Evolutionary conservation across 768 basidiomycete species (phyloP), one percentile per base, ranked within the genome.

Genomic region (Artomyces pyxidatus): DNA sequence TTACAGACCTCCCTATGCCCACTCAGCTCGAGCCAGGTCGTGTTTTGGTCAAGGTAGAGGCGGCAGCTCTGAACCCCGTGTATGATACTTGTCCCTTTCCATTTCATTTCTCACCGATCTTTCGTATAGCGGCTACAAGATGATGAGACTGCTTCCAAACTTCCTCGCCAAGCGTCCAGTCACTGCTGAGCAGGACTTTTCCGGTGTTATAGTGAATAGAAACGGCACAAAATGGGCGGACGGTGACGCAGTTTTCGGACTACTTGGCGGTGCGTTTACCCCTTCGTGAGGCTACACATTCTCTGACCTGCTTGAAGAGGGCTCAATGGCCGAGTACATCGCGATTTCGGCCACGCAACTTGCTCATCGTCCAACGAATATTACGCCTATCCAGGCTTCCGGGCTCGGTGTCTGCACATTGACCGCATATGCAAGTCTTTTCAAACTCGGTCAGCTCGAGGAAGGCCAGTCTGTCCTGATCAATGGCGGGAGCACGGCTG

Each of bases 221-320:
- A 79, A 79, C 52, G 74, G 69, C 17, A 70, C 77, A 0, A 67
- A 68, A 6, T 80, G 83, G 57, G 63, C 67, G 3, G 60, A 65
- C 2, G 86, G 87, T 1, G 82, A 88, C 51, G 68, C 74, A 37
- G 77, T 90, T 3, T 81, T 78, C 58, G 88, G 85, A 21, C n/a
- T 37, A 16, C 23, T 21, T 44, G 29, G 10, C 39, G 6, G 9
- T 11, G 25, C 22, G 17, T 11, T 23, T 12, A 22, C 30, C 10
- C 17, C 23, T 4, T 19, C 17, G n/a, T 35, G n/a, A n/a, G n/a
- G n/a, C n/a, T n/a, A n/a, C n/a, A n/a, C n/a, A n/a, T n/a, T n/a
- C 22, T 29, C 17, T 9, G 19, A 23, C n/a, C 14, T 21, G 14
- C 23, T 23, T n/a, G 30, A 7, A 35, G 32, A 76, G 58, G 86